These are phyloP conservation scores for Hymenoscyphus occultus DNA, from an alignment of 2,329 filamentous ascomycete species.

Conservation along the genomic window DNA sequence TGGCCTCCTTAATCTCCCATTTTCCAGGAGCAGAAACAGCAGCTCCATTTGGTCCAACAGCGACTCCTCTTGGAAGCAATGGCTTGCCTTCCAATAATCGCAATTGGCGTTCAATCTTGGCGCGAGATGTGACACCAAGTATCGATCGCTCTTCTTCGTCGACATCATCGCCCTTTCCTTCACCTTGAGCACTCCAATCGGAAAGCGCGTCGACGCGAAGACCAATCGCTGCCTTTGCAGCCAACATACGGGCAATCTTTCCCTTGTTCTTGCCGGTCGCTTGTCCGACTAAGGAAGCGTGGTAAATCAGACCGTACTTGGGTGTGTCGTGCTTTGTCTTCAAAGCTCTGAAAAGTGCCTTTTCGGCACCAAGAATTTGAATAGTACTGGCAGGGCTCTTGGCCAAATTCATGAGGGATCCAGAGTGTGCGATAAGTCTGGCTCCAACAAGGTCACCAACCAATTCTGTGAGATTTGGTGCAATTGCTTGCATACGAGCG, in stretches of 20 bases:
- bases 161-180: conserved; percentile 59
- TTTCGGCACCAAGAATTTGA: conserved; percentile 97
- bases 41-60: conserved; percentile 72
- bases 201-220: conserved; percentile 87
- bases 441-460: conserved; percentile 93
- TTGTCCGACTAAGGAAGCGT: conserved; percentile 91
- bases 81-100: conserved; percentile 87
- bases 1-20: conserved; percentile 87
- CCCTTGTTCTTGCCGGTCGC: conserved; percentile 98
- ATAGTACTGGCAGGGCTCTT: conserved; percentile 95
- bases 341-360: conserved; percentile 94
- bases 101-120: conserved; percentile 73
- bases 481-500: conserved; percentile 93
- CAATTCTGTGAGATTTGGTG: conserved; percentile 89
- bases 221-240: conserved; percentile 89
- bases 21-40: conserved; percentile 62
- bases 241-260: conserved; percentile 95
- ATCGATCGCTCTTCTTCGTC: conserved; percentile 88
- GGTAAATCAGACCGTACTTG: conserved; percentile 95
- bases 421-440: conserved; percentile 89
- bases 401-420: conserved; percentile 89
- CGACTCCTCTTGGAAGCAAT: conserved; percentile 70
- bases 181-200: conserved; percentile 68
- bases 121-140: conserved; percentile 69
- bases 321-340: conserved; percentile 99